Base-by-base conservation (phyloP, 805 yeast species). In the Candida quercuum region DNA sequence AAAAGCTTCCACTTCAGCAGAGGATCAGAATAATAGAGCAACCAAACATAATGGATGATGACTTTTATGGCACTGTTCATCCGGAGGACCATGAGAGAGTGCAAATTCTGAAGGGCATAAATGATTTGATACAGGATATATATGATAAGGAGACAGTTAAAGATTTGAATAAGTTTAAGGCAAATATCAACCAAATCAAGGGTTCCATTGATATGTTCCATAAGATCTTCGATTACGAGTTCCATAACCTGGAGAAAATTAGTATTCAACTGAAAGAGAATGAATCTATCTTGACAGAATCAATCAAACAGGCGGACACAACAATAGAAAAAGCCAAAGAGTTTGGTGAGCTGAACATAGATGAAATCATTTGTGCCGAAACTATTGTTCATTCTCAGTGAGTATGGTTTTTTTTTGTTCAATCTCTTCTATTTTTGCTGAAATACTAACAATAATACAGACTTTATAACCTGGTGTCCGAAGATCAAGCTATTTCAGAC, bases 401-500 rank as follows among this genome's bases (percentile, higher is more conserved):
- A 29, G 45, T 34, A 18, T 18, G 10, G 10, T 14, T 19, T n/a
- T 13, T 9, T 16, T 15, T 29, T 9, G 12, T 26, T 19, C 18
- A 7, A 12, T n/a, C 9, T 11, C 8, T n/a, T 11, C 24, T 17
- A 10, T 29, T 14, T 25, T 25, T 10, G 14, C 7, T 10, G 13
- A 9, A 25, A 11, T 19, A 39, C 39, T 39, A 39, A 39, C 42
- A 28, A 5, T 16, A 28, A 14, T 17, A 6, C 31, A 40, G 46
- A 28, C 51, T 82, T 12, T 81, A 83, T 52, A 72, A 72, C 16
- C 61, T 81, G 1, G 74, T 76, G 1, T 72, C 88, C 15, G 80
- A 76, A 28, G 85, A 83, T 36, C 69, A 71, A 42, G 85, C 95
- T 1, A 70, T 80, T n/a, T 72, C 73, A 22, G 96, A 89, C 52